Percentiles rank a stretch among this genome's conserved stretches.
Evolutionary conservation across 2,329 filamentous ascomycete species (phyloP).

Genomic region (Aspergillus amoenus): DNA sequence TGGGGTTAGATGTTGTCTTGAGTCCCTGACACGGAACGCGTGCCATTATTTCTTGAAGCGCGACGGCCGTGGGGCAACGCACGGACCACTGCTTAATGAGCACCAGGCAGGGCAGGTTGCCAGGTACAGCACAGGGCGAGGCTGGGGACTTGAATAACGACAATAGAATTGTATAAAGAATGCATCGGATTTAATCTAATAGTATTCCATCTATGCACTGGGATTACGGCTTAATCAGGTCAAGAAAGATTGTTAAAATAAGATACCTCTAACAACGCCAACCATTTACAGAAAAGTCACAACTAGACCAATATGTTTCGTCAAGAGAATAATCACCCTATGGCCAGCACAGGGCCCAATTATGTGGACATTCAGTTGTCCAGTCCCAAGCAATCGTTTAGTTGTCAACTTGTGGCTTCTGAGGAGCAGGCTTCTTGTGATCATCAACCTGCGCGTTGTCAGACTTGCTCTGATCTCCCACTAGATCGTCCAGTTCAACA

Average conservation of each 20-base stretch:
- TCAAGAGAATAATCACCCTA: constrained; percentile 13
- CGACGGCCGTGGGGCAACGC: constrained; percentile 18
- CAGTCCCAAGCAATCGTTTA: not conserved
- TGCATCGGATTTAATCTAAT: not conserved
- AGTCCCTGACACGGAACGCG: constrained; percentile 5
- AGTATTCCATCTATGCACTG: not conserved
- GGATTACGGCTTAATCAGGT: not conserved
- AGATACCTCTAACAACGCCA: constrained; percentile 8
- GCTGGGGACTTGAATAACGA: not conserved
- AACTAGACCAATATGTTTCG: constrained; percentile 4
- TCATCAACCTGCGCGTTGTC: not conserved
- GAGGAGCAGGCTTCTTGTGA: not conserved
- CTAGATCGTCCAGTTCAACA: constrained; percentile 19
- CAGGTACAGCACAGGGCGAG: not conserved
- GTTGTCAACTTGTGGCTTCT: not conserved
- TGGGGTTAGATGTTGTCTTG: not conserved
- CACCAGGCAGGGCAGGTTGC: not conserved
- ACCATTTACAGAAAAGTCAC: constrained; percentile 14
- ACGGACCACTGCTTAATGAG: constrained; percentile 36
- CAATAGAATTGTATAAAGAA: too few species aligned
- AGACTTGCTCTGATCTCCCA: constrained; percentile 1
- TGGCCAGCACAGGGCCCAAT: constrained; percentile 20
- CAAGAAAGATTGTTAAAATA: not conserved
- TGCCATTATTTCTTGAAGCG: constrained; percentile 12
- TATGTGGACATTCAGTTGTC: not conserved